Evolutionary conservation across 75 land plant species (phyloP).

Genomic region (Cunninghamia lanceolata): DNA sequence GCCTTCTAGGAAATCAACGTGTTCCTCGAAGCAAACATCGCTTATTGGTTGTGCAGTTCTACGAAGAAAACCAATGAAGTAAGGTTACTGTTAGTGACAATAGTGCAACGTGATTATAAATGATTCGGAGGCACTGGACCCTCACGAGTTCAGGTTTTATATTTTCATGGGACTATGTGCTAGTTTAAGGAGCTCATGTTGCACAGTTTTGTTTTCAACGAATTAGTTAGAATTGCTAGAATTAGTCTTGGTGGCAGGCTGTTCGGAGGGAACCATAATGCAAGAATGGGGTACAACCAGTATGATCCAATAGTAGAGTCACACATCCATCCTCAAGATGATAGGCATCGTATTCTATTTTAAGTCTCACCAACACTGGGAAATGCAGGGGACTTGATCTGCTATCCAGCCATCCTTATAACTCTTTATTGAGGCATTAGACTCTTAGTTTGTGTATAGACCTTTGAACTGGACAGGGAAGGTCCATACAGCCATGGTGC

Average conservation of each 20-base stretch:
- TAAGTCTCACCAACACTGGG: background rate
- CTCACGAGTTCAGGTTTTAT: background rate
- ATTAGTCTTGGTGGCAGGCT: background rate
- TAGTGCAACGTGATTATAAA: background rate
- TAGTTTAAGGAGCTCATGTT: background rate
- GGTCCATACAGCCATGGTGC: background rate
- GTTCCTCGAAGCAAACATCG: background rate
- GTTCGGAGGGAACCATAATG: background rate
- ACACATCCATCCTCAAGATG: background rate
- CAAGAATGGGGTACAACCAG: background rate
- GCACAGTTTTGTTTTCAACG: background rate
- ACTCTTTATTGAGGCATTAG: background rate
- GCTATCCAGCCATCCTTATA: background rate
- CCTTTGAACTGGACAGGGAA: background rate
- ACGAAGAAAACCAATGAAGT: background rate
- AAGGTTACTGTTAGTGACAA: background rate
- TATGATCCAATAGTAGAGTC: background rate
- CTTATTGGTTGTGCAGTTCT: background rate
- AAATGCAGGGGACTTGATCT: background rate
- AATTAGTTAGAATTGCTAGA: background rate
- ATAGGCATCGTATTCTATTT: background rate
- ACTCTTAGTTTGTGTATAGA: background rate
- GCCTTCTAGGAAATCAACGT: background rate
- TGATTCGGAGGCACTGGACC: background rate
- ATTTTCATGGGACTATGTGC: background rate